Percentiles rank a stretch among this genome's conserved stretches.
Evolutionary conservation across 2,329 filamentous ascomycete species (phyloP).

Genomic region (Neurospora crassa): DNA sequence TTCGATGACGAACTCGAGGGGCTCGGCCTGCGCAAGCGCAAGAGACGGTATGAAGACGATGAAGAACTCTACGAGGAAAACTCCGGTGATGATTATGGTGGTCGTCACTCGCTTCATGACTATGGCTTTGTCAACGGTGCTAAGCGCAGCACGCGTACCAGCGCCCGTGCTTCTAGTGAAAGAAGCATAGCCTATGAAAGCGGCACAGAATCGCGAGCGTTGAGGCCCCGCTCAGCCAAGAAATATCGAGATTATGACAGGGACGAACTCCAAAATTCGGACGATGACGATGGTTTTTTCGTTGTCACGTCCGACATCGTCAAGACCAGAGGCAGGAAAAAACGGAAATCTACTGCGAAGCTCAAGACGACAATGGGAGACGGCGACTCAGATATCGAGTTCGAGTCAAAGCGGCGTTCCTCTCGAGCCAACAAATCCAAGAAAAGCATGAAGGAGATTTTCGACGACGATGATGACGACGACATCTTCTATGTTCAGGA

Average conservation of each 20-base stretch:
- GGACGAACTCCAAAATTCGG: constrained; percentile 22
- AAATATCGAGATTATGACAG: constrained; percentile 13
- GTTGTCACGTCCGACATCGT: constrained; percentile 21
- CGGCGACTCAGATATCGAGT: constrained; percentile 35
- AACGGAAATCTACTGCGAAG: constrained; percentile 5
- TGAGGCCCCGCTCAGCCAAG: constrained; percentile 8
- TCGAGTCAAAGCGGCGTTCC: constrained; percentile 41
- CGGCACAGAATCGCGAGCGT: not conserved
- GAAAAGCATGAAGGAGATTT: constrained; percentile 39
- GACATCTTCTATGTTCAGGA: constrained; percentile 44
- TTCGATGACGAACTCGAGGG: not conserved
- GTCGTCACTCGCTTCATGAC: not conserved
- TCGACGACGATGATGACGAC: constrained; percentile 50
- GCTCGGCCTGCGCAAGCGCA: not conserved
- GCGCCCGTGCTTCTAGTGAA: constrained; percentile 12
- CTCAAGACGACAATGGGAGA: not conserved
- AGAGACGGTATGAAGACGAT: not conserved
- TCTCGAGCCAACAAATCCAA: constrained; percentile 34
- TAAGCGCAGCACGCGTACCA: constrained; percentile 9
- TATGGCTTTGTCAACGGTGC: not conserved
- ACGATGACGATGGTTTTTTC: constrained; percentile 17
- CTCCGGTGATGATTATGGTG: not conserved
- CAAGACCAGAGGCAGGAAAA: constrained; percentile 9
- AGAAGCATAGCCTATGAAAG: constrained; percentile 5
- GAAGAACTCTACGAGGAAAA: not conserved